Evolutionary conservation across 2,329 filamentous ascomycete species (phyloP), one percentile per base, ranked within the genome.

Genomic region (Arachnomyces sp.): DNA sequence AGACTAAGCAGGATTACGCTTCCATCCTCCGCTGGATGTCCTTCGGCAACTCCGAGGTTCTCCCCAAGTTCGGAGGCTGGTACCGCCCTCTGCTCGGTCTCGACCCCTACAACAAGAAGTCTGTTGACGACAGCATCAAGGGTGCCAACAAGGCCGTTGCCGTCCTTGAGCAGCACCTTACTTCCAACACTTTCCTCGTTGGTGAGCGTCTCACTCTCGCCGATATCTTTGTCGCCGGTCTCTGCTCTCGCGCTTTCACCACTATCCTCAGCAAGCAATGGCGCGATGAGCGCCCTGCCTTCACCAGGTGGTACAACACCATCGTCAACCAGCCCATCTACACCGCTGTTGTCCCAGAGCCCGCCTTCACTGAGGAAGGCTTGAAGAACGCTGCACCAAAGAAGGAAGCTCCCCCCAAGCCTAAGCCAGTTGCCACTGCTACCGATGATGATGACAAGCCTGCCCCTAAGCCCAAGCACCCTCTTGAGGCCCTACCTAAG

Each of bases 1-100:
- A 96, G 83, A 98, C 89, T 73, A 98, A 98, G 84, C 90, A 98
- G 77, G 92, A 98, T 81, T 90, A 96, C 70, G 92, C 92, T 58
- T 89, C 89, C 55, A 98, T 98, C 69, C 77, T 98, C 65, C 86
- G 84, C 71, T 98, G 92, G 92, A 81, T 95, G 82, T 96, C 90
- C 52, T 96, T 82, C 72, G 84, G 83, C 79, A 98, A 96, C 81
- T 66, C 71, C 45, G 90, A 98, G 75, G 65, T 95, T 59, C 75
- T 94, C 53, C 66, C 77, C 50, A 65, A 70, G 51, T 70, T 96
- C 53, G 81, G 74, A 69, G 74, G 67, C 64, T 95, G 87, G 86
- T 92, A 84, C 80, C 77, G 77, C 54, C 92, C 92, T 54, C 81
- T 96, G 54, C 65, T 87, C 55, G 92, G 92, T 63, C 71, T 74